A percentile compares a stretch with the other conserved stretches of the same genome.
phyloP scores from a whole-genome alignment of 2,329 filamentous ascomycete species.

The Akanthomyces lecanii region DNA sequence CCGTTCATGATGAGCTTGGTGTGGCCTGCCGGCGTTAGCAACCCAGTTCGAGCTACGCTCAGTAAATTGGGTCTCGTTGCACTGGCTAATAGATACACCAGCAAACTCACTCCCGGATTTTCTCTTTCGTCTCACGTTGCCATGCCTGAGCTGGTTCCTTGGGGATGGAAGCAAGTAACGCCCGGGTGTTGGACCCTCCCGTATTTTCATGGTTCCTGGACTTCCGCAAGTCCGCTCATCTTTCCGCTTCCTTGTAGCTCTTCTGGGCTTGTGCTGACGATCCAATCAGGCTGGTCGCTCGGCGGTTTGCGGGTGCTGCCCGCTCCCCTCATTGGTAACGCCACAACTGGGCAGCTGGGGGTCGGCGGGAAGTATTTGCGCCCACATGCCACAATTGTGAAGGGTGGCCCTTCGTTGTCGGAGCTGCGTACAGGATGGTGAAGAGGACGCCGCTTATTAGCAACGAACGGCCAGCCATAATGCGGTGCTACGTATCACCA shows the following conservation, averaged over 20 bases:
- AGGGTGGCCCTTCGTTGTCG: not conserved
- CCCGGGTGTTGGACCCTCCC: not conserved
- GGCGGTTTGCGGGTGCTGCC: not conserved
- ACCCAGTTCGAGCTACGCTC: not conserved
- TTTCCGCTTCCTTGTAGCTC: not conserved
- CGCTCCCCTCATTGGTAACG: not conserved
- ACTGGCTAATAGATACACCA: not conserved
- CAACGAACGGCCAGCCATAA: not conserved
- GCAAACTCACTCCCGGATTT: not conserved
- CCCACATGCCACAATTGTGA: conserved; percentile 11
- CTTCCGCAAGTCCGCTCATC: not conserved
- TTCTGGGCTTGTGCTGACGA: conserved; percentile 4
- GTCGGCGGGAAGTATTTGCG: not conserved
- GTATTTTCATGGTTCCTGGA: not conserved
- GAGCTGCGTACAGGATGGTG: not conserved
- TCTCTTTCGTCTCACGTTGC: not conserved
- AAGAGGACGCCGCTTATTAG: not conserved
- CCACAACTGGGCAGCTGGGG: conserved; percentile 6
- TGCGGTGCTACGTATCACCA: not conserved
- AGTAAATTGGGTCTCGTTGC: not conserved
- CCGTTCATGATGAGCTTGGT: conserved; percentile 3
- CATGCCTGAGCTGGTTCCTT: not conserved
- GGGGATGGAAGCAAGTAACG: not conserved
- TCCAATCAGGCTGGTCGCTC: not conserved
- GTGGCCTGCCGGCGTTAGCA: not conserved